A percentile compares a stretch with the other conserved stretches of the same genome.
Evolutionary conservation across 1,284 basidiomycete species (phyloP).

Genomic region (Puccinia triticina): DNA sequence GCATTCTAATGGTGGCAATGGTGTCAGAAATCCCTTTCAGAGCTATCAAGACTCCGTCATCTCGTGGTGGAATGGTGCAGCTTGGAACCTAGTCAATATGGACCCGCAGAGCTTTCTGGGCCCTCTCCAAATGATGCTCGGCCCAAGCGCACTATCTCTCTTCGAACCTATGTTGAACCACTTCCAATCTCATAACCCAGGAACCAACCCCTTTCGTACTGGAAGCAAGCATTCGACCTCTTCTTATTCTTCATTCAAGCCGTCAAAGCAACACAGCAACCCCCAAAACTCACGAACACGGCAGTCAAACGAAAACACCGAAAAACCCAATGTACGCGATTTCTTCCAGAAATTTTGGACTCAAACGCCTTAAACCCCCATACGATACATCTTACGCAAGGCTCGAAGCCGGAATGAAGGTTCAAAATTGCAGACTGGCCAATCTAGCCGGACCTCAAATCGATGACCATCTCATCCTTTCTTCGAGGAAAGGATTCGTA

Average conservation of each 20-base stretch:
- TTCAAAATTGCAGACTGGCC: not conserved
- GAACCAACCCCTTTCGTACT: not conserved
- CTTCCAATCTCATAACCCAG: slow-evolving; percentile 13
- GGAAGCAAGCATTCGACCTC: not conserved
- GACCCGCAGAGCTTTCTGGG: not conserved
- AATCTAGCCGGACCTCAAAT: not conserved
- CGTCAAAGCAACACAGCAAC: not conserved
- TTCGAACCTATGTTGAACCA: slow-evolving; percentile 29
- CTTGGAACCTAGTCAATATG: not conserved
- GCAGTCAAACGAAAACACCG: not conserved
- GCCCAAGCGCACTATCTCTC: not conserved
- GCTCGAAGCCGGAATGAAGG: not conserved
- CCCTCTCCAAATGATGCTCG: slow-evolving; percentile 34
- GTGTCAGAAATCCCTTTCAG: not conserved
- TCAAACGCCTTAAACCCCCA: slow-evolving; percentile 1
- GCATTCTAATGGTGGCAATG: not conserved
- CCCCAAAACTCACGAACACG: not conserved
- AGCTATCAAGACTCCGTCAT: slow-evolving; percentile 8
- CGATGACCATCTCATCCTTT: not conserved
- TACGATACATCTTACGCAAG: slow-evolving; percentile 22
- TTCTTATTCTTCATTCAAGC: slow-evolving; percentile 2
- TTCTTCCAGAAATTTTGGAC: slow-evolving; percentile 18
- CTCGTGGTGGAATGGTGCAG: slow-evolving; percentile 21
- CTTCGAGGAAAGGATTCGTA: not conserved
- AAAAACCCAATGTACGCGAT: slow-evolving; percentile 1